Percentiles rank a stretch among this genome's conserved stretches.
Conservation (phyloP, 2,329 filamentous ascomycete species). For the Scedosporium minutisporum region DNA sequence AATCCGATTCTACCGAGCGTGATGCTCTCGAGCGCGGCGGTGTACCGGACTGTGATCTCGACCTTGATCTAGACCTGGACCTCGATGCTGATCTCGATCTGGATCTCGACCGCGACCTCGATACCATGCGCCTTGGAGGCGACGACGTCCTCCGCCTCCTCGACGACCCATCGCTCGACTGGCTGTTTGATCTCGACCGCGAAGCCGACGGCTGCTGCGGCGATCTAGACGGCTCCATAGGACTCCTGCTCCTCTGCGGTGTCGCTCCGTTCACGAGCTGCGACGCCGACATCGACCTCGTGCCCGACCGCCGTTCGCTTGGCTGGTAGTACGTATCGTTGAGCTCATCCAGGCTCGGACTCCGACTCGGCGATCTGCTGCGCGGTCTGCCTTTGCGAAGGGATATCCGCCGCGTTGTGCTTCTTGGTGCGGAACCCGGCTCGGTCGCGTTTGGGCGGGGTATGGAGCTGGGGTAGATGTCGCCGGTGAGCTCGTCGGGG, state of each 20-base stretch:
- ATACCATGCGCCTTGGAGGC: not conserved
- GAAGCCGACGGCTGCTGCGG: not conserved
- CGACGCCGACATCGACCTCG: not conserved
- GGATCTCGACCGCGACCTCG: slow-evolving; percentile 7
- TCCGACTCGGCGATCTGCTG: slow-evolving; percentile 12
- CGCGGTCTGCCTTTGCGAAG: slow-evolving; percentile 6
- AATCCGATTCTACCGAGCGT: slow-evolving; percentile 23
- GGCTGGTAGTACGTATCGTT: slow-evolving; percentile 12
- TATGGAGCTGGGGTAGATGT: not conserved
- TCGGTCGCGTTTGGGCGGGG: not conserved
- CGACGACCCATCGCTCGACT: not conserved
- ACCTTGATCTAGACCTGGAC: slow-evolving; percentile 14
- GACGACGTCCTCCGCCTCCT: not conserved
- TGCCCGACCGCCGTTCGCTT: not conserved
- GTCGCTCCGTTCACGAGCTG: not conserved
- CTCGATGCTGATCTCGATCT: slow-evolving; percentile 13
- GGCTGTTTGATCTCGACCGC: not conserved
- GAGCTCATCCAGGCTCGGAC: slow-evolving; percentile 14
- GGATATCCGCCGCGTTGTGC: slow-evolving; percentile 10
- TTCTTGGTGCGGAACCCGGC: not conserved
- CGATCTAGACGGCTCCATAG: not conserved
- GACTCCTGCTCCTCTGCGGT: not conserved
- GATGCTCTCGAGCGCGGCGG: slow-evolving; percentile 21
- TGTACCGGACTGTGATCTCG: slow-evolving; percentile 15
- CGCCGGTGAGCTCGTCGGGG: slow-evolving; percentile 6